phyloP scores from a whole-genome alignment of 257 asterid species.

The Mitragyna speciosa region DNA sequence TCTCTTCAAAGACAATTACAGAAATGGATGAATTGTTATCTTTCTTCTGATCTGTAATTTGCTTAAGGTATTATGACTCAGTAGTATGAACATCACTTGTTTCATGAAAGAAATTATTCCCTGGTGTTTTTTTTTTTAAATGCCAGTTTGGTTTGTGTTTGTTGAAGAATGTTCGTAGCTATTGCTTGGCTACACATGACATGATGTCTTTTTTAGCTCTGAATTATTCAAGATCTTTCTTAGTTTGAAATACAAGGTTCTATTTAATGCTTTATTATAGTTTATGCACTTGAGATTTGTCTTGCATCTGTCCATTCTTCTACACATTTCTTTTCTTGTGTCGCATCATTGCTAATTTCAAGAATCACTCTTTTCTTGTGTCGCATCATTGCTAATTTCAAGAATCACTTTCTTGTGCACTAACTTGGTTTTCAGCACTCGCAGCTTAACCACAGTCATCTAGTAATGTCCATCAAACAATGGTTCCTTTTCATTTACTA shows the following conservation, averaged over 20 bases:
- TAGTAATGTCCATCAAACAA: background rate
- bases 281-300: background rate
- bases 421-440: conserved; percentile 4
- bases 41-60: background rate
- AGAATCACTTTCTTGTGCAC: conserved; percentile 5
- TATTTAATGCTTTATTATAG: background rate
- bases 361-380: background rate
- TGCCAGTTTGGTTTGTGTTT: conserved; percentile 9
- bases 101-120: conserved; percentile 1
- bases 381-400: background rate
- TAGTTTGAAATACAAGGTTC: background rate
- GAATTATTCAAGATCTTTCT: conserved; percentile 6
- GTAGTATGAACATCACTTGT: conserved; percentile 20
- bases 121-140: conserved; percentile 19
- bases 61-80: conserved; percentile 16
- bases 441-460: background rate
- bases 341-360: background rate
- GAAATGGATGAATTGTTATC: background rate
- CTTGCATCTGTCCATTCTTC: background rate
- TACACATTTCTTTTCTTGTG: background rate
- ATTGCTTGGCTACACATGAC: conserved; percentile 12
- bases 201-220: background rate
- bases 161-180: background rate
- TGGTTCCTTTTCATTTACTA: background rate
- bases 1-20: background rate